These are phyloP conservation scores for Neonectria neomacrospora DNA, from an alignment of 2,329 filamentous ascomycete species.

Conservation along the genomic window DNA sequence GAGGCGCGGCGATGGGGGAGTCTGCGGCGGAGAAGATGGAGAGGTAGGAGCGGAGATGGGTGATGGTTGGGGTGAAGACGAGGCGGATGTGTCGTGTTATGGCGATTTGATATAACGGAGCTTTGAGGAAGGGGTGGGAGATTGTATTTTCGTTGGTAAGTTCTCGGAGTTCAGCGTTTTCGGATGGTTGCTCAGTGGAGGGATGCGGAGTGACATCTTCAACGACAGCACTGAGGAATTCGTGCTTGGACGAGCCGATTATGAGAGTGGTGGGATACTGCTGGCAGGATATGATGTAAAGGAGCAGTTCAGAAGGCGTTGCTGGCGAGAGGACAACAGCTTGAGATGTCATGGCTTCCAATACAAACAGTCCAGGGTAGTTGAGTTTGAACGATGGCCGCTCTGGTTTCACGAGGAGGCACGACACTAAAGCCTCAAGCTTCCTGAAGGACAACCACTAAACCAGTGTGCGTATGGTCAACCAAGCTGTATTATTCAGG, in stretches of 20 bases:
- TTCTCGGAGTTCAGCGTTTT: slow-evolving; percentile 10
- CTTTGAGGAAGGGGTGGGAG: slow-evolving; percentile 59
- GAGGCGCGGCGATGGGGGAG: slow-evolving; percentile 53
- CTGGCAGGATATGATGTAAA: slow-evolving; percentile 69
- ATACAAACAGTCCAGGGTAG: slow-evolving; percentile 32
- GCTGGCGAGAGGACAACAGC: slow-evolving; percentile 63
- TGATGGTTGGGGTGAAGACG: slow-evolving; percentile 78
- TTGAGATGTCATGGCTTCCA: slow-evolving; percentile 31
- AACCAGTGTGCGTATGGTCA: not conserved
- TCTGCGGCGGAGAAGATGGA: slow-evolving; percentile 61
- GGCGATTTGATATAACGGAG: slow-evolving; percentile 76
- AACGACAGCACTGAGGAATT: slow-evolving; percentile 71
- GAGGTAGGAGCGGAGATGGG: slow-evolving; percentile 81
- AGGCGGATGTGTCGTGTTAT: slow-evolving; percentile 75
- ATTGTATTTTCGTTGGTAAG: not conserved
- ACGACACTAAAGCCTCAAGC: not conserved
- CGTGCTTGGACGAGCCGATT: slow-evolving; percentile 72
- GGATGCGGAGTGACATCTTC: slow-evolving; percentile 55
- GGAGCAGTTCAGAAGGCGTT: slow-evolving; percentile 70
- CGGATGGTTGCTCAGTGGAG: not conserved
- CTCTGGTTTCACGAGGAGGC: not conserved
- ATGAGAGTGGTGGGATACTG: slow-evolving; percentile 72
- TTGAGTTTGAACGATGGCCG: not conserved
- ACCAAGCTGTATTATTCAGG: not conserved
- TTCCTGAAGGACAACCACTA: not conserved